phyloP scores from a whole-genome alignment of 2,329 filamentous ascomycete genomes.

The Helotiales sp. region DNA sequence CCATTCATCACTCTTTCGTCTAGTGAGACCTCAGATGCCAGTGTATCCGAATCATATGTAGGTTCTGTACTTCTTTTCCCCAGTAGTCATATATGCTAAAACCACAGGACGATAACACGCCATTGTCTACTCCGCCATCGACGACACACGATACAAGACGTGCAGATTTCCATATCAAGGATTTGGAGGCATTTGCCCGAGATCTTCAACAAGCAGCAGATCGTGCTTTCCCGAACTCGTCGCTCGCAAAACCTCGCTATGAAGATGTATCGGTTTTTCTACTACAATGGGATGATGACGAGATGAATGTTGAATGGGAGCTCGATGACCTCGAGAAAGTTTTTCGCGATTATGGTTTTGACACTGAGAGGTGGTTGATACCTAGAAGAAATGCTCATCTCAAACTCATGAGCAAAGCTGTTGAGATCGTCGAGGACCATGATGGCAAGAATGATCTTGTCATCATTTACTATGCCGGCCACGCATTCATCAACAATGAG shows the following conservation, averaged over 20 bases:
- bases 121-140: constrained; percentile 4
- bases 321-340: constrained; percentile 22
- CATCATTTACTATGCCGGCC: constrained; percentile 29
- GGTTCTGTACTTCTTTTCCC: background rate
- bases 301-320: constrained; percentile 20
- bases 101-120: constrained; percentile 11
- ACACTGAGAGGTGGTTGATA: constrained; percentile 27
- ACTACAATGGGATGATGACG: constrained; percentile 28
- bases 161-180: constrained; percentile 11
- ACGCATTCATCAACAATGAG: constrained; percentile 23
- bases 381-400: constrained; percentile 24
- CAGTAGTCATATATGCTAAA: background rate
- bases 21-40: constrained; percentile 3
- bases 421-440: constrained; percentile 24
- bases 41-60: constrained; percentile 9
- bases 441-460: constrained; percentile 21
- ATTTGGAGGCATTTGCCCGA: constrained; percentile 10
- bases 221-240: constrained; percentile 25
- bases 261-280: constrained; percentile 24
- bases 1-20: constrained; percentile 8
- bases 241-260: constrained; percentile 17
- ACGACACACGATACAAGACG: constrained; percentile 13
- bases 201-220: constrained; percentile 22
- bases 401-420: constrained; percentile 26
- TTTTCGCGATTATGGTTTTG: constrained; percentile 26